Percentiles rank a stretch among this genome's conserved stretches.
Conservation (phyloP, 2,329 filamentous ascomycete genomes). For the Myriosclerotinia curreyana region DNA sequence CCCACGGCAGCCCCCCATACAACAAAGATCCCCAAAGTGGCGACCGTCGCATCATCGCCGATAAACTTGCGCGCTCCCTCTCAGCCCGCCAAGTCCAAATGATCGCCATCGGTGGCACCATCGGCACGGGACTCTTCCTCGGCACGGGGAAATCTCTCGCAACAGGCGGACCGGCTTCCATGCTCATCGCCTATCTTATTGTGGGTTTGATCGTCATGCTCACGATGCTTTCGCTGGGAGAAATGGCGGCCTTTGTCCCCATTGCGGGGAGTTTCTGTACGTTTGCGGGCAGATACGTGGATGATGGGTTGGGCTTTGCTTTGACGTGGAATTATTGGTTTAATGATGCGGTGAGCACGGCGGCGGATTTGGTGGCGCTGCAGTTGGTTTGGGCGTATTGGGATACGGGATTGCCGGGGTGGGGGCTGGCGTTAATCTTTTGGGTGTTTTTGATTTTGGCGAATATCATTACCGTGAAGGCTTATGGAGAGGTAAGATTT, state of each 20-base stretch:
- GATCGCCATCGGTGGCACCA: constrained; percentile 61
- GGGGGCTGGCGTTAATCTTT: constrained; percentile 61
- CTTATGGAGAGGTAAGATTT: constrained; percentile 50
- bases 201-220: constrained; percentile 56
- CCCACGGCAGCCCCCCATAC: background rate
- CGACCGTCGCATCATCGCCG: constrained; percentile 24
- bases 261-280: constrained; percentile 55
- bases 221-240: constrained; percentile 57
- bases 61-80: constrained; percentile 50
- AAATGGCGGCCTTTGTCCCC: constrained; percentile 58
- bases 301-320: constrained; percentile 54
- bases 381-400: constrained; percentile 60
- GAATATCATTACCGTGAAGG: constrained; percentile 52
- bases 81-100: constrained; percentile 64
- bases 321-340: constrained; percentile 62
- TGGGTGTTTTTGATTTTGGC: constrained; percentile 53
- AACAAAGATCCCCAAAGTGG: background rate
- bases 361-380: constrained; percentile 57
- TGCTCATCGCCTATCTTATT: constrained; percentile 56
- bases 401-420: constrained; percentile 60
- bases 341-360: constrained; percentile 60
- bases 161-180: constrained; percentile 57
- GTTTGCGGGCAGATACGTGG: constrained; percentile 53
- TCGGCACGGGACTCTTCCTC: constrained; percentile 60
- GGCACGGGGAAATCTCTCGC: constrained; percentile 59